Base-by-base conservation (phyloP, 768 basidiomycete species). In the Tephrocybe sp. region DNA sequence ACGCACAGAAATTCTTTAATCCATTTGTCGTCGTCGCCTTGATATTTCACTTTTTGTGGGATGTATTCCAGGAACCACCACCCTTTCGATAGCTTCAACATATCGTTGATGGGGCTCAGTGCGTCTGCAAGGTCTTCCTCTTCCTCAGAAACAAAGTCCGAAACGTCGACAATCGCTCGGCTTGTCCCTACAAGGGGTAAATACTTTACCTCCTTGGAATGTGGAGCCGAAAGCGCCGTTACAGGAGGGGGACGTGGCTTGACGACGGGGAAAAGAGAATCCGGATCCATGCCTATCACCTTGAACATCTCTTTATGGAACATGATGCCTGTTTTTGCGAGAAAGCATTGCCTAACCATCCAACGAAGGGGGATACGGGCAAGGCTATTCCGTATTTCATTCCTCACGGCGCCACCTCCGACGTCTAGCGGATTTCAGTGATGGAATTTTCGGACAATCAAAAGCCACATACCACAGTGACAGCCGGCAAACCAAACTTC, bases 401-500 rank as follows among this genome's bases (percentile, higher is more conserved):
- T 84, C 25, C 57, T 53, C 11, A 83, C 82, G 2, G 81, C 80
- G 3, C 86, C 87, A 16, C 89, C 89, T 1, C 90, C 89, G 16
- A 91, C 76, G 56, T 90, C 87, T 88, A 43, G 36, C 12, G 24
- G 36, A n/a, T 31, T 19, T 41, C 38, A 12, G 31, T 39, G 47
- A 41, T n/a, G 5, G 15, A 6, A 34, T 16, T 13, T 34, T 21
- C 13, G 25, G 31, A 22, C 8, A 2, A 18, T 15, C 22, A 39
- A 41, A 37, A 4, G 18, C 39, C 11, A 66, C 75, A 23, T 55
- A 86, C 88, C 86, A 39, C 78, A 79, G 55, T 90, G 88, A 56
- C 76, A 80, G 0, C 88, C 88, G 3, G 86, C 64, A 57, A 91
- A 91, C 88, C 89, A 91, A 1, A 91, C 89, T 57, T 91, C 88